Evolutionary conservation across 352 stramenopile species (phyloP).

Genomic region (Globisporangium recalcitrans): DNA sequence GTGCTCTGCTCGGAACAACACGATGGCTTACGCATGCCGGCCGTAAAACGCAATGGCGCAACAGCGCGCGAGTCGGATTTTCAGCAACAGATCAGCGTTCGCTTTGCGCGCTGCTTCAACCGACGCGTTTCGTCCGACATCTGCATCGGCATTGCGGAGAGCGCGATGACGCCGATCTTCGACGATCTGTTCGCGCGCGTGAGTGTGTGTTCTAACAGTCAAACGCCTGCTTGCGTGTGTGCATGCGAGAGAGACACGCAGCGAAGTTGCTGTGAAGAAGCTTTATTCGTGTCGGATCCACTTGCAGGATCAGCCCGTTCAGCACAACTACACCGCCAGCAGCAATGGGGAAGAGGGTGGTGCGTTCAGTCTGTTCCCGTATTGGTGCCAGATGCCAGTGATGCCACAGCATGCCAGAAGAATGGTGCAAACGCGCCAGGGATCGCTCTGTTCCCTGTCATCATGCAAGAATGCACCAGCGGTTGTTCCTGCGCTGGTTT

Average conservation of each 20-base stretch:
- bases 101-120: neutral
- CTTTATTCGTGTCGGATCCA: neutral
- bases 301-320: neutral
- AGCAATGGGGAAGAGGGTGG: no score
- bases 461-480: neutral
- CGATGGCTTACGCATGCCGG: neutral
- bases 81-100: neutral
- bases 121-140: no score
- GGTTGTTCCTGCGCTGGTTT: neutral
- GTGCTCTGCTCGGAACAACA: no score
- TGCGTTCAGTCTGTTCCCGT: neutral
- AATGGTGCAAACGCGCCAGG: neutral
- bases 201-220: neutral
- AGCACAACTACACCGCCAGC: no score
- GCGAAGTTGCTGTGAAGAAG: neutral
- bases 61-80: no score
- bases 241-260: neutral
- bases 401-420: neutral
- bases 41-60: neutral
- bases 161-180: neutral
- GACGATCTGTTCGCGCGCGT: neutral
- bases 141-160: neutral
- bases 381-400: neutral
- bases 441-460: neutral
- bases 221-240: neutral